A percentile compares a stretch with the other conserved stretches of the same genome.
These are phyloP conservation scores for Phycomyces blakesleeanus DNA, from an alignment of 192 early-diverging fungal genomes.

Conservation along the genomic window DNA sequence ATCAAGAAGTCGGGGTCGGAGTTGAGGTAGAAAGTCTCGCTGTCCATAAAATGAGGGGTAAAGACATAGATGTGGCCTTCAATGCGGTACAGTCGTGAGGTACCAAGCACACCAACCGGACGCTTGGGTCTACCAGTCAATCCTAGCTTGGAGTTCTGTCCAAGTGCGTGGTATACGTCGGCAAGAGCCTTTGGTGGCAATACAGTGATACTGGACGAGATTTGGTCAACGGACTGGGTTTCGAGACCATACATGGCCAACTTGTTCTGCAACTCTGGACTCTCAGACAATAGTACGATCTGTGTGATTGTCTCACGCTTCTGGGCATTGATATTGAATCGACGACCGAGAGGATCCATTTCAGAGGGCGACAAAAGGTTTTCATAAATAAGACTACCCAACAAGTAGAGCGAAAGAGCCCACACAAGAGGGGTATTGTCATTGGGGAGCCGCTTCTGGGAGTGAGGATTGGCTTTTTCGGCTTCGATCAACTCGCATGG, in stretches of 20 bases:
- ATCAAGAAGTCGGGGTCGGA: conserved; percentile 83
- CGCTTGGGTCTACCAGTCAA: conserved; percentile 72
- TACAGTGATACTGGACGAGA: conserved; percentile 62
- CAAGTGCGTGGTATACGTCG: conserved; percentile 72
- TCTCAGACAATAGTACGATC: conserved; percentile 75
- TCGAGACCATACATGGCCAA: conserved; percentile 74
- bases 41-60: conserved; percentile 84
- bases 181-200: conserved; percentile 67
- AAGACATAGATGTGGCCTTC: conserved; percentile 82
- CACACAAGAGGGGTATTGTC: conserved; percentile 87
- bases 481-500: conserved; percentile 66
- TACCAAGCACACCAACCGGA: conserved; percentile 75
- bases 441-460: conserved; percentile 70
- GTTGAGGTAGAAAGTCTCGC: conserved; percentile 82
- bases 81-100: conserved; percentile 77
- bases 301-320: conserved; percentile 66
- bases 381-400: conserved; percentile 75
- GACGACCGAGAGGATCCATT: conserved; percentile 77
- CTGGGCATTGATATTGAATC: conserved; percentile 53
- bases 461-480: conserved; percentile 65
- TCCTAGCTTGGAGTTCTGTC: conserved; percentile 73
- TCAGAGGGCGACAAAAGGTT: conserved; percentile 73
- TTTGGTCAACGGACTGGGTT: conserved; percentile 72
- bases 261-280: conserved; percentile 62
- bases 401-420: conserved; percentile 78